phyloP scores from a whole-genome alignment of 768 basidiomycete genomes.

The Mrakia blollopis region DNA sequence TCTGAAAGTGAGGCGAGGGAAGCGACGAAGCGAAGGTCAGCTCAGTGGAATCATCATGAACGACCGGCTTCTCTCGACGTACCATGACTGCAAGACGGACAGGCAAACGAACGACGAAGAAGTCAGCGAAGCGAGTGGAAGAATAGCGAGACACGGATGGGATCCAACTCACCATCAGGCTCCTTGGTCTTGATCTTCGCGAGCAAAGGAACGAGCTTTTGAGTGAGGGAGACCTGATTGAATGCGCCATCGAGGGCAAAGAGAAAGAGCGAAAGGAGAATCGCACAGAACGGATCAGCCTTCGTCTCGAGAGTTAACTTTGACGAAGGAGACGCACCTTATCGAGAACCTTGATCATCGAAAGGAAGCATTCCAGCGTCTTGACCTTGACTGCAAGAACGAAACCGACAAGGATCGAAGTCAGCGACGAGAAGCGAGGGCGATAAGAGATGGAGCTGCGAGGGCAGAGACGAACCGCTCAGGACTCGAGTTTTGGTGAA shows the following conservation, averaged over 20 bases:
- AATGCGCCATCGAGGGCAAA: too few relatives aligned
- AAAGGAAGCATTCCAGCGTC: constrained; percentile 43
- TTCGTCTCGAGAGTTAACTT: neutral
- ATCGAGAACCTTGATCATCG: constrained; percentile 44
- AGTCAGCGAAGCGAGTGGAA: neutral
- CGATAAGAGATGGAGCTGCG: constrained; percentile 60
- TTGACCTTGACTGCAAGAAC: constrained; percentile 31
- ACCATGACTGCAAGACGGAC: neutral
- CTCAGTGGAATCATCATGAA: neutral
- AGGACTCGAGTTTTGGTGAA: constrained; percentile 88
- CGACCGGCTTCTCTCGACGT: neutral
- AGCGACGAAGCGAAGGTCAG: neutral
- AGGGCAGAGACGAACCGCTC: constrained; percentile 74
- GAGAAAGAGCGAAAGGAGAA: too few relatives aligned
- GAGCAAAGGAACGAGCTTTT: constrained; percentile 88
- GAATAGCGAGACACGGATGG: constrained; percentile 37
- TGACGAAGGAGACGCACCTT: constrained; percentile 33
- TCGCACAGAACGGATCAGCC: neutral
- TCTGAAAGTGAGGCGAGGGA: neutral
- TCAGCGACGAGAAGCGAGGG: neutral
- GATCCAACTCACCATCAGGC: constrained; percentile 34
- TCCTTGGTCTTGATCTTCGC: constrained; percentile 88
- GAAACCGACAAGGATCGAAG: neutral
- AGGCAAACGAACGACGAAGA: neutral
- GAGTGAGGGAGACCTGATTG: constrained; percentile 64